Evolutionary conservation across 768 basidiomycete genomes (phyloP), one percentile per base, ranked within the genome.

Genomic region (Harrya chromipes): DNA sequence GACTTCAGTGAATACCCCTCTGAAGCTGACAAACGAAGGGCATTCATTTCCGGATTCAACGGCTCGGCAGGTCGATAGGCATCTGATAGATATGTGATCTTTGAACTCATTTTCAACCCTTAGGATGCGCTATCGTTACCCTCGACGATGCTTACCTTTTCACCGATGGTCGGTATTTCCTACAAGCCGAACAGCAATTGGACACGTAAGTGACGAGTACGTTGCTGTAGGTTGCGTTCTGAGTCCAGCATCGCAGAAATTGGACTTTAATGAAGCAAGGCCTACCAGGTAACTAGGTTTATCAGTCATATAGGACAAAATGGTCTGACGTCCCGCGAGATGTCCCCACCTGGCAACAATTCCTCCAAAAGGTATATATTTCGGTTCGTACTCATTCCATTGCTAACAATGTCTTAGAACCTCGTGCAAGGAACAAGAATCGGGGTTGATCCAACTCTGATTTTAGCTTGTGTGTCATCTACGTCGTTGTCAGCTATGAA

Each of bases 221-320:
- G 12, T 20, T 40, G 12, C 9, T 19, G 5, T 26, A 16, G 6
- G 42, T n/a, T 24, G 8, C 29, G 8, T 43, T 40, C 40, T 58
- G 21, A 66, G 4, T 23, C 4, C 8, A 19, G 23, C 2, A 13
- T 43, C 37, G 6, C 58, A 89, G 85, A 41, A 93, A 94, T 53
- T 99, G 95, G 95, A 86, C 77, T 1, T 69, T 98, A 64, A 94
- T 95, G 90, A 94, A 91, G 64, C 84, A 90, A 58, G 97, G 95
- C 6, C 66, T 91, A 16, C 86, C 87, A 62, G 88, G 93, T 82
- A 49, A 47, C 44, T 52, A 16, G 34, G 31, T 9, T 31, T 49
- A 24, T 47, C 53, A 39, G 42, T 26, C 41, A 46, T 6, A 16
- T 9, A 24, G 7, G 55, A 40, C 59, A 20, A 23, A 12, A 11